Conservation (phyloP, 2,329 filamentous ascomycete genomes). For the Exophiala spinifera region DNA sequence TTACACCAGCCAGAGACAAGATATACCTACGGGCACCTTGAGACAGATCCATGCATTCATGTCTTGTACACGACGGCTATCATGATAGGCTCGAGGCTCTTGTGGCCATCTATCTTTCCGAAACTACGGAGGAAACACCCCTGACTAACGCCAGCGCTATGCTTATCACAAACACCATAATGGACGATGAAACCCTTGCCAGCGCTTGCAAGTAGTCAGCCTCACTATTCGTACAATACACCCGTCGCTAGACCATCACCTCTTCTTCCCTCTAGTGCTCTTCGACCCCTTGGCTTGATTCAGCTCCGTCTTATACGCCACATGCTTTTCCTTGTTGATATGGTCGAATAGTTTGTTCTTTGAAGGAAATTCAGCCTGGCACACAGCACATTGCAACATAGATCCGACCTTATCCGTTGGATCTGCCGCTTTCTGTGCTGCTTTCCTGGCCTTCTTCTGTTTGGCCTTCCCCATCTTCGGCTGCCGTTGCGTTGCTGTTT, state of each 20-base stretch:
- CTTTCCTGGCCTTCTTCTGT: constrained; percentile 51
- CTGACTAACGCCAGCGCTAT: constrained; percentile 16
- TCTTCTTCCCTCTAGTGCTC: constrained; percentile 29
- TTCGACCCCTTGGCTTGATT: constrained; percentile 20
- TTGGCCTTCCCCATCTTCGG: constrained; percentile 52
- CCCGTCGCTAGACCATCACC: constrained; percentile 4
- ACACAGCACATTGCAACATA: constrained; percentile 70
- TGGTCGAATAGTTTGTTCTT: constrained; percentile 72
- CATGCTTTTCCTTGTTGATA: constrained; percentile 63
- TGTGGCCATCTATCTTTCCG: not conserved
- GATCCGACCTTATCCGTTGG: constrained; percentile 9
- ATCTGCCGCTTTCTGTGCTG: constrained; percentile 36
- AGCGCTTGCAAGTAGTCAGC: too few relatives aligned
- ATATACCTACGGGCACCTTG: too few relatives aligned
- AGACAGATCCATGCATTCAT: too few relatives aligned
- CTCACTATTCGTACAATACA: too few relatives aligned
- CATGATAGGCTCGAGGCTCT: not conserved
- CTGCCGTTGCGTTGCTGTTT: constrained; percentile 11
- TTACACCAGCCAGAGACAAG: not conserved
- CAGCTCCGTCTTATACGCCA: constrained; percentile 42
- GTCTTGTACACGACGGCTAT: not conserved
- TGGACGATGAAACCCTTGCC: not conserved
- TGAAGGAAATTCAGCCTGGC: constrained; percentile 72
- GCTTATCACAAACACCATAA: not conserved
- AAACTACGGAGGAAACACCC: too few relatives aligned